Evolutionary conservation across 805 yeast genomes (phyloP), one percentile per base, ranked within the genome.

Genomic region (Yamadazyma insecticola): DNA sequence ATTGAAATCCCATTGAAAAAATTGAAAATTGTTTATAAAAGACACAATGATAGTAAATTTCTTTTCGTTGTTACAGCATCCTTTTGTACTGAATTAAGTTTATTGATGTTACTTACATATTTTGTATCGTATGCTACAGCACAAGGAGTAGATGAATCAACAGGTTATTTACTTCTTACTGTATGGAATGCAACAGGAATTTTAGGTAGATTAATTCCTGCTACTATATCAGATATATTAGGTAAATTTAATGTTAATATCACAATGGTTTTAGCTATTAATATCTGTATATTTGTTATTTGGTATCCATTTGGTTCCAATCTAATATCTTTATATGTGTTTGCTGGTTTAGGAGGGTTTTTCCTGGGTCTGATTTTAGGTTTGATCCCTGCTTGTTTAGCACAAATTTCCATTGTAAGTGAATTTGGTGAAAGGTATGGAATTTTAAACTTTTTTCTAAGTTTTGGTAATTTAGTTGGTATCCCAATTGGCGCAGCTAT

Each of bases 61-160:
- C 26, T 51, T 2, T 46, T 43, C 20, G 40, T 60, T 6, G 49
- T 56, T 7, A 24, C 38, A 11, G 69, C 65, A 1, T 60, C 55
- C 1, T 66, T 67, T 36, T 50, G 63, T 33, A 48, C 55, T 26
- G 86, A 79, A 44, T 63, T 76, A 43, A 67, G 78, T 0, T 55
- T 76, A 16, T 63, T 78, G 35, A 53, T 72, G 24, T 64, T 71
- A 1, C 42, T 70, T 24, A 76, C 81, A 1, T 80, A 75, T 48
- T 62, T 74, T 33, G 68, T 80, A 1, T 63, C 80, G 2, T 79
- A 75, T 43, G 81, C 79, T 0, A 59, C 74, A 6, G 55, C 66
- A 14, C 66, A 63, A 20, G 79, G 79, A 0, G 60, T 58, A 42
- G 38, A 60, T 1, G 70, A 68, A 33, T 60, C 73, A 1, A 44